Conservation (phyloP, 305 asterid genomes). For the Solanum hybrid region DNA sequence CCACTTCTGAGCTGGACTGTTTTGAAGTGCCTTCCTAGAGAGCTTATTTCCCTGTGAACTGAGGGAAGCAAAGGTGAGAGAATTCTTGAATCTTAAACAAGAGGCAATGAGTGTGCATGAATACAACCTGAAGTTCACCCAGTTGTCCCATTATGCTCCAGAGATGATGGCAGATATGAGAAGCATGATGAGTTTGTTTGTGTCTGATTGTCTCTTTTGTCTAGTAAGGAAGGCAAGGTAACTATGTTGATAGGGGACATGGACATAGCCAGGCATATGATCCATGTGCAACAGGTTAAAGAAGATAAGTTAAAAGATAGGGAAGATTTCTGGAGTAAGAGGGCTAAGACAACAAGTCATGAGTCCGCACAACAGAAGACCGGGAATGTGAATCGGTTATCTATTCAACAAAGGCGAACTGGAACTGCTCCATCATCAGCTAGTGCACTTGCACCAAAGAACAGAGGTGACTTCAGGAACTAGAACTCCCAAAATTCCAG, state of each 20-base stretch:
- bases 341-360: neutral
- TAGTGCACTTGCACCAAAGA: no score
- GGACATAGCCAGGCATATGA: neutral
- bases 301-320: neutral
- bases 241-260: neutral
- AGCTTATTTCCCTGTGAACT: neutral
- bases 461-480: no score
- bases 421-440: no score
- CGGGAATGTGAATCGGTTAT: no score
- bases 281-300: no score
- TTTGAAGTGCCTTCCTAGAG: neutral
- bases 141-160: neutral
- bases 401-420: no score
- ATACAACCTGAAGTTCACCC: neutral
- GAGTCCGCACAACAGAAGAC: no score
- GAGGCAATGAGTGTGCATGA: neutral
- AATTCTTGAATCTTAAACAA: neutral
- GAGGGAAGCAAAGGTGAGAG: neutral
- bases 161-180: neutral
- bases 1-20: neutral
- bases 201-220: neutral
- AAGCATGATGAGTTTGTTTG: no score
- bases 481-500: no score
- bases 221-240: neutral
- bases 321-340: neutral